Base-by-base conservation (phyloP, 2,329 filamentous ascomycete species). In the Claviceps monticola region DNA sequence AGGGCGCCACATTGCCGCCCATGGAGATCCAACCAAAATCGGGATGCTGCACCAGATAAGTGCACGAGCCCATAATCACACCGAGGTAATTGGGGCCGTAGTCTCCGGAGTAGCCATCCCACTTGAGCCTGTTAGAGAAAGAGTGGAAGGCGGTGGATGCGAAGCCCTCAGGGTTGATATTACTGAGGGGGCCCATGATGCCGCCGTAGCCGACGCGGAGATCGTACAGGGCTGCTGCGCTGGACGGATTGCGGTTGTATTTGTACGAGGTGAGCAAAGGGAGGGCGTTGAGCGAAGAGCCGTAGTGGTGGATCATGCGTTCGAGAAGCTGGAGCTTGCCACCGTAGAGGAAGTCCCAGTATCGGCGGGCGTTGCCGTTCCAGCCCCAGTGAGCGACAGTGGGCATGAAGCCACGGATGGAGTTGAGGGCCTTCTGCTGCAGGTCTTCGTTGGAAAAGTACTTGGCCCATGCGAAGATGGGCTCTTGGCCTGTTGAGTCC, bases 401-500 rank as follows among this genome's bases (percentile, higher is more conserved):
- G 0, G 78, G 77, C 67, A 73, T 78, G 55, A 74, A 81, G 0
- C 74, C 78, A 1, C 77, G 59, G 4, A 82, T 75, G 21, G 72
- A 75, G 51, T 74, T 68, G 46, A 81, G 66, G 0, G 71, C 74
- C 56, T 80, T 80, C 2, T 21, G n/a, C 41, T 50, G 48, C 14
- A 50, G 48, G 4, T 4, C 17, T 9, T 44, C 11, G 41, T 23
- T 16, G 48, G 8, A 17, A 26, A 50, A 50, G 48, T 56, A 71
- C 69, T 71, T 73, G 5, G 71, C 66, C 77, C 78, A 81, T 54
- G 77, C 77, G 54, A 79, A 82, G 0, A 82, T 74, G 0, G 78
- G 78, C 59, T 82, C 78, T 55, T 82, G 78, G 0, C 76, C 78
- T 0, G 78, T 82, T 0, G 74, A 79, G 53, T 82, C 79, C 79